Percentiles rank a stretch among this genome's conserved stretches.
Evolutionary conservation across 2,329 filamentous ascomycete genomes (phyloP).

Genomic region (Fusarium incarnatum): DNA sequence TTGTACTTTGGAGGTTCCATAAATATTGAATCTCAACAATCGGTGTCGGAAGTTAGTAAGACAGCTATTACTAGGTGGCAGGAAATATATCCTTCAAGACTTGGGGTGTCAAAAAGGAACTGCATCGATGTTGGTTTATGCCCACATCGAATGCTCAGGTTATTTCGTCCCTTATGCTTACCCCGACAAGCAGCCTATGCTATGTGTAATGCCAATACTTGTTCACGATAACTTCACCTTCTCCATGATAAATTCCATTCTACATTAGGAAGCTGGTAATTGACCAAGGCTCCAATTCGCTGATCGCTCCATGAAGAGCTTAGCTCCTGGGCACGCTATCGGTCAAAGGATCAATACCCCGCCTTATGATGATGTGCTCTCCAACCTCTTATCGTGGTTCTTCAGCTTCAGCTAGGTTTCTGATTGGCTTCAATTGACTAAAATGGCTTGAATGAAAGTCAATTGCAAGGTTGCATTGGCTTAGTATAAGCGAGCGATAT

Average conservation of each 20-base stretch:
- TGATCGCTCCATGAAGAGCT: conserved; percentile 27
- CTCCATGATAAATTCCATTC: not conserved
- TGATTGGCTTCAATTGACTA: not conserved
- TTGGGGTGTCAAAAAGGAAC: not conserved
- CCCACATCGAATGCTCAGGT: not conserved
- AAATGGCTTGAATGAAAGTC: not conserved
- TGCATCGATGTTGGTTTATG: not conserved
- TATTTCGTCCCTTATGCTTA: not conserved
- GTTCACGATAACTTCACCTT: not conserved
- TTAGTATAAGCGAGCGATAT: not conserved
- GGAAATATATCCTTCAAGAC: not conserved
- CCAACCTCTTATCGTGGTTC: not conserved
- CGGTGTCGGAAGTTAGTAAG: not conserved
- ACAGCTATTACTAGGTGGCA: not conserved
- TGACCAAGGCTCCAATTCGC: conserved; percentile 2
- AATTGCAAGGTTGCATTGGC: not conserved
- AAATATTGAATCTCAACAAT: not conserved
- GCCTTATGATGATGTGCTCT: conserved; percentile 3
- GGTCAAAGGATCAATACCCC: conserved; percentile 8
- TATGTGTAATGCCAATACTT: not conserved
- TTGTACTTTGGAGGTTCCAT: not conserved
- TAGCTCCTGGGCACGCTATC: not conserved
- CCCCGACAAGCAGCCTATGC: not conserved
- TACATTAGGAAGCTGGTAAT: conserved; percentile 29
- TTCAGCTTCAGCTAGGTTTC: not conserved